Conservation (phyloP, 768 basidiomycete species). For the Boletales sp. region DNA sequence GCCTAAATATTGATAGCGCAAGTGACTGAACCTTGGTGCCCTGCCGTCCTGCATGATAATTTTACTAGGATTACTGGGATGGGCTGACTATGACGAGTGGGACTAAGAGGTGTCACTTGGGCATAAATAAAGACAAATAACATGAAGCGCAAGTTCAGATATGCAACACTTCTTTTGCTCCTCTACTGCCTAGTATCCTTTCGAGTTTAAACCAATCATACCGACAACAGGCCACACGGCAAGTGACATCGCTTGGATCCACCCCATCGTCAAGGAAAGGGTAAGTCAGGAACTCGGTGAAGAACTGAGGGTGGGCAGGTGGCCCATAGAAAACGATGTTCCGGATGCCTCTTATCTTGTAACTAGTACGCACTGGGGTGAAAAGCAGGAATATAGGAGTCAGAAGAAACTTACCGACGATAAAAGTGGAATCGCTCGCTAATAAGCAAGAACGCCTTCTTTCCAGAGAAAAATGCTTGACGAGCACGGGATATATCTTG, state of each 20-base stretch:
- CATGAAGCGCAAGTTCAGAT: neutral
- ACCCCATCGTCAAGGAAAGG: constrained; percentile 90
- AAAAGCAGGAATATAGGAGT: neutral
- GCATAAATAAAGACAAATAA: constrained; percentile 19
- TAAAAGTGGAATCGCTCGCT: constrained; percentile 99
- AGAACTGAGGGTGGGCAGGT: constrained; percentile 89
- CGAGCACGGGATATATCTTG: constrained; percentile 93
- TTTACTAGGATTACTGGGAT: neutral
- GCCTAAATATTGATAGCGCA: neutral
- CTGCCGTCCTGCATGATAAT: constrained; percentile 72
- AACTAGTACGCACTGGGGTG: constrained; percentile 43
- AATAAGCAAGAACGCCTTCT: constrained; percentile 81
- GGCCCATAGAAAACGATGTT: constrained; percentile 93
- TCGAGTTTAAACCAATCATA: constrained; percentile 89
- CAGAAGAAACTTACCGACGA: constrained; percentile 52
- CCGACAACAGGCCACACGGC: constrained; percentile 77
- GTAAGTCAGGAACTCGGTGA: constrained; percentile 83
- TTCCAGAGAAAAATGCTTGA: constrained; percentile 86
- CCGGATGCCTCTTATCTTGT: constrained; percentile 88
- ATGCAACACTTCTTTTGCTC: constrained; percentile 14
- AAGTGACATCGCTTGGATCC: constrained; percentile 83
- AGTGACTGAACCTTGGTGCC: constrained; percentile 58
- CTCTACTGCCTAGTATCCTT: constrained; percentile 50
- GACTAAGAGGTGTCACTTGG: neutral
- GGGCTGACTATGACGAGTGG: neutral